phyloP scores from a whole-genome alignment of 352 stramenopile species.

The Phytophthora citricola region DNA sequence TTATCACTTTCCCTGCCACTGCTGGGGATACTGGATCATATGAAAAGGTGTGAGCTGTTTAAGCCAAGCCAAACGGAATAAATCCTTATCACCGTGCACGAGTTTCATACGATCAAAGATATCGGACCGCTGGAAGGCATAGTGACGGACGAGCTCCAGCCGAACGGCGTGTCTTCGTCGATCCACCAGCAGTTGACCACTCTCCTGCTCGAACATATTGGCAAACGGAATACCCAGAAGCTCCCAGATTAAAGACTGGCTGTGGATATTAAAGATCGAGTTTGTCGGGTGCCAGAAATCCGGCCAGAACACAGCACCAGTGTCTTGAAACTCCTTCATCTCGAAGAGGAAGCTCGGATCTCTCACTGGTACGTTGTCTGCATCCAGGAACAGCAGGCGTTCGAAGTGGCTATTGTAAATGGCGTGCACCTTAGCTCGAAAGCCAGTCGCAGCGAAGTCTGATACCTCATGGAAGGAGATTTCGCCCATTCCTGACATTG shows the following conservation, averaged over 20 bases:
- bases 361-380: conserved; percentile 52
- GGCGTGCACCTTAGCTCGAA: conserved; percentile 56
- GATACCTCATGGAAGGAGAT: conserved; percentile 36
- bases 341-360: conserved; percentile 60
- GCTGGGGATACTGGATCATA: conserved; percentile 47
- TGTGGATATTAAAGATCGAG: conserved; percentile 68
- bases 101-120: conserved; percentile 41
- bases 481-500: conserved; percentile 22
- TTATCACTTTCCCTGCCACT: conserved; percentile 42
- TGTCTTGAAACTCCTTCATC: conserved; percentile 35
- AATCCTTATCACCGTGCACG: conserved; percentile 58
- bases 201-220: conserved; percentile 74
- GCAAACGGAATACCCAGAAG: conserved; percentile 48
- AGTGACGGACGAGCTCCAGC: conserved; percentile 46
- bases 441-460: conserved; percentile 37
- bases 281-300: conserved; percentile 67
- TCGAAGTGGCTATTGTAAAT: conserved; percentile 51
- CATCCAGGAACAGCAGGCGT: conserved; percentile 56
- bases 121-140: conserved; percentile 34
- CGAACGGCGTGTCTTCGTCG: conserved; percentile 26
- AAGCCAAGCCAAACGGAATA: conserved; percentile 61
- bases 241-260: conserved; percentile 54
- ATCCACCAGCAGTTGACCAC: conserved; percentile 58
- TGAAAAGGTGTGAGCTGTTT: conserved; percentile 48
- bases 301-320: conserved; percentile 67